Conservation (phyloP, 495 filamentous ascomycete species). For the Daldinia concentrica region DNA sequence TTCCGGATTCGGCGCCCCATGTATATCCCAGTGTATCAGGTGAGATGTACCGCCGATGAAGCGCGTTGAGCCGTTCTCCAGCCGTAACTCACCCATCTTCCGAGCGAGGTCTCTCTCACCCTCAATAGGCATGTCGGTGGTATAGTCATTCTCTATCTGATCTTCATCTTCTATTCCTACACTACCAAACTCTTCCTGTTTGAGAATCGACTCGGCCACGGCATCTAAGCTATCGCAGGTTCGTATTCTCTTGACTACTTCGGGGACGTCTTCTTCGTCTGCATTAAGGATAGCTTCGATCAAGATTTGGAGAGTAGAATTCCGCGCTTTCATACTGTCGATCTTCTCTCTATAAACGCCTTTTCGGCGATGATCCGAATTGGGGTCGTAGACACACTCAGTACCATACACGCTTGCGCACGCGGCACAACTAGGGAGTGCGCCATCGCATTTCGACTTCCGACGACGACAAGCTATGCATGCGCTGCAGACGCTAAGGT, state of each 20-base stretch:
- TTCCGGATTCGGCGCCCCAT: constrained; percentile 66
- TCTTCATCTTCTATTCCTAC: constrained; percentile 56
- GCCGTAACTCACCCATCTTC: constrained; percentile 88
- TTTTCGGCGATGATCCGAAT: constrained; percentile 93
- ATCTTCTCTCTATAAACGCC: constrained; percentile 96
- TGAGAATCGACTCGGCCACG: constrained; percentile 82
- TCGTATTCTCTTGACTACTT: constrained; percentile 84
- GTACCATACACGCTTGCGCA: constrained; percentile 96
- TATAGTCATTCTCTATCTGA: constrained; percentile 50
- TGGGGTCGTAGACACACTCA: constrained; percentile 92
- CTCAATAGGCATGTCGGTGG: constrained; percentile 60
- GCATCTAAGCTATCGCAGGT: constrained; percentile 91
- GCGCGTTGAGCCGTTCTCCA: constrained; percentile 89
- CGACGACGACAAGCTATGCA: constrained; percentile 91
- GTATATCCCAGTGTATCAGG: constrained; percentile 71
- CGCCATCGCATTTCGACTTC: constrained; percentile 96
- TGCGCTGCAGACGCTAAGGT: constrained; percentile 54
- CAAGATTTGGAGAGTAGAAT: constrained; percentile 88
- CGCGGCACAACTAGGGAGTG: constrained; percentile 89
- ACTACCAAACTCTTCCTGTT: constrained; percentile 55
- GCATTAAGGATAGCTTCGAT: constrained; percentile 94
- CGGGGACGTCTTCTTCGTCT: constrained; percentile 81
- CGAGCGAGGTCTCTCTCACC: constrained; percentile 89
- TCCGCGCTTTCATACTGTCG: constrained; percentile 85
- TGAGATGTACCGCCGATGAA: constrained; percentile 97